Evolutionary conservation across 73 alveolate genomes (phyloP), one percentile per base, ranked within the genome.

Genomic region (Effrenium voratum): DNA sequence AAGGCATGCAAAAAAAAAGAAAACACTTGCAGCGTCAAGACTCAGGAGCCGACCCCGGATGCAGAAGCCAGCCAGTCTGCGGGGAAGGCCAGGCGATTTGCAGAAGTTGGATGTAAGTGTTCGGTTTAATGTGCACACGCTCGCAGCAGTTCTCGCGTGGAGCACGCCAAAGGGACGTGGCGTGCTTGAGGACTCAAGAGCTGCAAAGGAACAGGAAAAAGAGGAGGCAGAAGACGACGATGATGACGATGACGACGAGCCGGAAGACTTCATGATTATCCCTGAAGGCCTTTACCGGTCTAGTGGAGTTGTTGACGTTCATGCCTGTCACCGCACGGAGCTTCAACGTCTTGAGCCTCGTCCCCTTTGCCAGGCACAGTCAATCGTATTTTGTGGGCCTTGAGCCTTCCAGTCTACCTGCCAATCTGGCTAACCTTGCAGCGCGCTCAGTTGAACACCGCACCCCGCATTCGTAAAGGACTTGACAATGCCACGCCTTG

Each of bases 171-270:
- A n/a, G n/a, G n/a, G n/a, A n/a, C n/a, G n/a, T n/a, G n/a, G n/a
- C n/a, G n/a, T n/a, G n/a, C n/a, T n/a, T n/a, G n/a, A n/a, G n/a
- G n/a, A n/a, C n/a, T n/a, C n/a, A n/a, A n/a, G n/a, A n/a, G 82
- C 46, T 10, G 70, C 63, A 16, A 47, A 87, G 41, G 76, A 60
- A 41, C 46, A 36, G 60, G 76, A 87, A 50, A 49, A 87, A 36
- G 98, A 70, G 28, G 98, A 70, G 12, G 98, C 45, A 0, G 97
- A 90, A 40, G 98, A 91, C 4, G 98, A 92, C 60, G 98, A 91
- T 32, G 93, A 83, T 38, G 98, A 91, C 60, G 98, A 91, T 19
- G 88, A 91, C 47, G 98, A 91, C 73, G 98, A 91, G 46, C 90
- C 90, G 10, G 98, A 91, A 49, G 77, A 91, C 77, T 72, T 91